A percentile compares a stretch with the other conserved stretches of the same genome.
Conservation (phyloP, 352 stramenopile species). For the Phytophthora pini region DNA sequence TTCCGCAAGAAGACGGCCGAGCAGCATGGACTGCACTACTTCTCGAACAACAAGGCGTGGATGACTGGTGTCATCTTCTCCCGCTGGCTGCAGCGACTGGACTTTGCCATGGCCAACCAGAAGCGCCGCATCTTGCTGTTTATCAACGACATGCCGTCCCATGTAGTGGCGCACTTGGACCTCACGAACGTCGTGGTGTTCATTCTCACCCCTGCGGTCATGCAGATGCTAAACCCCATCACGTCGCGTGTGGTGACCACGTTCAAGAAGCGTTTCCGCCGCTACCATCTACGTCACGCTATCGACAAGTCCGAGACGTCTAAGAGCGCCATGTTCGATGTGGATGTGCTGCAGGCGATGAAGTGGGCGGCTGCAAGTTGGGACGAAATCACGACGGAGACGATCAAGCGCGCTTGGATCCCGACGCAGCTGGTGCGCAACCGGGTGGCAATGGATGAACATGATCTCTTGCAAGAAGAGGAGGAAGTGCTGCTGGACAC, state of each 20-base stretch:
- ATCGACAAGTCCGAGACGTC: constrained; percentile 62
- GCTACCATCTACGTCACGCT: constrained; percentile 70
- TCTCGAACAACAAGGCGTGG: constrained; percentile 84
- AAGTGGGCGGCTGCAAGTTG: constrained; percentile 76
- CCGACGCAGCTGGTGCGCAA: constrained; percentile 63
- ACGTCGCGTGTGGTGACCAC: constrained; percentile 61
- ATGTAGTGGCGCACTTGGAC: constrained; percentile 79
- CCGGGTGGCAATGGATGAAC: constrained; percentile 51
- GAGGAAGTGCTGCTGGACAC: constrained; percentile 66
- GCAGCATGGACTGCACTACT: constrained; percentile 84
- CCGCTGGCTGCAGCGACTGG: constrained; percentile 79
- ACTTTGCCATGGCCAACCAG: constrained; percentile 80
- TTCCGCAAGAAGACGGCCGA: constrained; percentile 81
- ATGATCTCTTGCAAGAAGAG: constrained; percentile 63
- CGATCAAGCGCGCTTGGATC: constrained; percentile 72
- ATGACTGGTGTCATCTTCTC: constrained; percentile 89
- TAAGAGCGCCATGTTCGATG: constrained; percentile 58
- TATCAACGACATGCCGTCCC: constrained; percentile 79
- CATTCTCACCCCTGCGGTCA: constrained; percentile 52
- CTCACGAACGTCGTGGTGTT: constrained; percentile 80
- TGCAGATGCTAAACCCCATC: constrained; percentile 74
- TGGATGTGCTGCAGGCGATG: constrained; percentile 82
- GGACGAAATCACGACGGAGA: constrained; percentile 76
- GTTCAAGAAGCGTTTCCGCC: constrained; percentile 82
- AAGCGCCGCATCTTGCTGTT: constrained; percentile 82